Conservation (phyloP, 192 early-diverging fungal genomes). For the Coemansia nantahalensis region DNA sequence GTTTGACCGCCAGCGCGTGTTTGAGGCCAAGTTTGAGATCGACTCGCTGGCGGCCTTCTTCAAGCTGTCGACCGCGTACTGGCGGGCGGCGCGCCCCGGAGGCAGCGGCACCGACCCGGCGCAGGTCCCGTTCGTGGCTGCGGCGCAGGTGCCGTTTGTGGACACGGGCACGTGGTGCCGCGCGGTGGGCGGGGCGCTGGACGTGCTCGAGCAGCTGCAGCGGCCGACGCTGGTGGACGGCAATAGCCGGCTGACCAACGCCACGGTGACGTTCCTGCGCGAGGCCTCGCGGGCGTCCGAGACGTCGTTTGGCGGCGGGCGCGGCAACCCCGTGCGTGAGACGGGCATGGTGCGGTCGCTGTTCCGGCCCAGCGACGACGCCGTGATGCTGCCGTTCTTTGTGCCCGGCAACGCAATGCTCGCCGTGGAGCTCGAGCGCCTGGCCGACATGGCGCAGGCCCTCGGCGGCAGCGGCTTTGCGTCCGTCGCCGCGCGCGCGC, state of each 20-base stretch:
- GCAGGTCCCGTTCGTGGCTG: no score
- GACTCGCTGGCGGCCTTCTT: conserved; percentile 69
- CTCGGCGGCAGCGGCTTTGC: conserved; percentile 16
- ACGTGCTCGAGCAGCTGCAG: conserved; percentile 37
- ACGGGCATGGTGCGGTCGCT: conserved; percentile 45
- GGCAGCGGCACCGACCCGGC: no score
- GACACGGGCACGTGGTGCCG: conserved; percentile 40
- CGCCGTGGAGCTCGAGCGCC: conserved; percentile 55
- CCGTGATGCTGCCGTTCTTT: conserved; percentile 43
- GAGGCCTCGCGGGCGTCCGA: conserved; percentile 26
- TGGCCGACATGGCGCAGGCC: conserved; percentile 40
- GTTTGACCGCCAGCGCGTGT: conserved; percentile 28
- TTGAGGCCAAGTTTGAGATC: conserved; percentile 67
- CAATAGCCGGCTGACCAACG: conserved; percentile 5
- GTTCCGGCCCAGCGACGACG: conserved; percentile 46
- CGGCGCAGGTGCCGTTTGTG: conserved; percentile 14
- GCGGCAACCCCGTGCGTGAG: conserved; percentile 38
- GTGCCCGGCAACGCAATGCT: conserved; percentile 54
- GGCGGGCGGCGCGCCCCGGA: conserved; percentile 47
- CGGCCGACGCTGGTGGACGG: conserved; percentile 25
- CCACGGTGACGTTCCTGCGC: conserved; percentile 13
- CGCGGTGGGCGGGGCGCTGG: conserved; percentile 49
- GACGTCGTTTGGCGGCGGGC: conserved; percentile 43
- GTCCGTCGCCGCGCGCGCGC: conserved; percentile 37
- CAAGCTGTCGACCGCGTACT: conserved; percentile 56